Conservation (phyloP, 2,329 filamentous ascomycete genomes). For the Colletotrichum godetiae region DNA sequence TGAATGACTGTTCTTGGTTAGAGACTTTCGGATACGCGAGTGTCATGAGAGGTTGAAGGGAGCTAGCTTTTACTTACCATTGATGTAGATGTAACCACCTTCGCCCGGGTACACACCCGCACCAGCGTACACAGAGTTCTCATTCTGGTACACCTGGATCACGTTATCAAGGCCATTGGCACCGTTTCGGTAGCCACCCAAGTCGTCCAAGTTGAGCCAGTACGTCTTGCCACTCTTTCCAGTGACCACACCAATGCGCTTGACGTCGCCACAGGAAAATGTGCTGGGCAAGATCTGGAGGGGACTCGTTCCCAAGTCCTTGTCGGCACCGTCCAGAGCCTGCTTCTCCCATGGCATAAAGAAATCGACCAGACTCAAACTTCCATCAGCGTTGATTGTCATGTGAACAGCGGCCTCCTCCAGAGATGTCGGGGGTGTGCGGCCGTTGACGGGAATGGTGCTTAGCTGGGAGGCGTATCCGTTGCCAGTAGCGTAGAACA, state of each 20-base stretch:
- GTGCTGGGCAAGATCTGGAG: constrained; percentile 56
- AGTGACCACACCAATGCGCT: constrained; percentile 60
- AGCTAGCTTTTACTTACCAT: constrained; percentile 37
- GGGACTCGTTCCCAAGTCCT: constrained; percentile 60
- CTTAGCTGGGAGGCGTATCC: constrained; percentile 53
- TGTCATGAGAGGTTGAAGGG: not conserved
- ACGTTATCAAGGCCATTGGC: constrained; percentile 51
- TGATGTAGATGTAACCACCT: constrained; percentile 61
- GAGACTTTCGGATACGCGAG: not conserved
- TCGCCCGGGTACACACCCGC: constrained; percentile 60
- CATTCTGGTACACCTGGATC: constrained; percentile 56
- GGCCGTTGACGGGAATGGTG: constrained; percentile 51
- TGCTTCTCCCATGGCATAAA: constrained; percentile 66
- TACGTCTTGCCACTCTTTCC: constrained; percentile 64
- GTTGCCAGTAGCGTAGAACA: constrained; percentile 53
- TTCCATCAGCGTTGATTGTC: constrained; percentile 52
- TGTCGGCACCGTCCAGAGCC: constrained; percentile 60
- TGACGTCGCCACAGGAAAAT: constrained; percentile 56
- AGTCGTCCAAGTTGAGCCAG: constrained; percentile 53
- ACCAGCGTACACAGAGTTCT: constrained; percentile 59
- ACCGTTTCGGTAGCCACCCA: constrained; percentile 54
- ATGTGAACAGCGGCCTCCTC: constrained; percentile 60
- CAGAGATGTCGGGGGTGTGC: constrained; percentile 51
- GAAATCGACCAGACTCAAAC: constrained; percentile 60
- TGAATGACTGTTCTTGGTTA: constrained; percentile 54